These are phyloP conservation scores for Botrytis galanthina DNA, from an alignment of 2,329 filamentous ascomycete genomes.

Conservation along the genomic window DNA sequence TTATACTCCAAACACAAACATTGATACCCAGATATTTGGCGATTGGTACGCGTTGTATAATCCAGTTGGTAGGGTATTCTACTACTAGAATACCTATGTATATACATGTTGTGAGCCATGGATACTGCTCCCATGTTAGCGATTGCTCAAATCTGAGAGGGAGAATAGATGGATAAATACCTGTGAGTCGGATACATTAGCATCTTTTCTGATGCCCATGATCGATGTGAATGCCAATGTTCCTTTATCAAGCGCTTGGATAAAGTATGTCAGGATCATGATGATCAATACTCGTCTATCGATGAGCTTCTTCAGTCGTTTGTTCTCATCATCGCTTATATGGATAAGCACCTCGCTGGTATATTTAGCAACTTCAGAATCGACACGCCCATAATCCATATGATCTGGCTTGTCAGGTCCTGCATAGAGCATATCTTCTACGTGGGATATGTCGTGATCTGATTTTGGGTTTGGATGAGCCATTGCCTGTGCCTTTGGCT, in stretches of 20 bases:
- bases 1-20: conserved; percentile 16
- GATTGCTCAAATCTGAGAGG: conserved; percentile 50
- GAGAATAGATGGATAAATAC: conserved; percentile 48
- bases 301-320: conserved; percentile 61
- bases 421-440: conserved; percentile 6
- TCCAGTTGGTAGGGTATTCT: conserved; percentile 42
- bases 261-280: conserved; percentile 62
- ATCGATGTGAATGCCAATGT: conserved; percentile 35
- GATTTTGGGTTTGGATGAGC: not conserved
- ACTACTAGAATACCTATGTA: conserved; percentile 36
- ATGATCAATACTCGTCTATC: conserved; percentile 65
- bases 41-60: conserved; percentile 31
- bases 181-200: conserved; percentile 48
- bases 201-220: conserved; percentile 33
- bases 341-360: conserved; percentile 53
- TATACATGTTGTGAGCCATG: conserved; percentile 35
- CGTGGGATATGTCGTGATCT: conserved; percentile 2
- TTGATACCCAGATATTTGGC: conserved; percentile 17
- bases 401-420: conserved; percentile 44
- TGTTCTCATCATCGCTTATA: conserved; percentile 59
- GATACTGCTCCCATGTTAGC: conserved; percentile 24
- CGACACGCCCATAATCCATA: conserved; percentile 59
- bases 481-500: not conserved
- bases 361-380: conserved; percentile 71
- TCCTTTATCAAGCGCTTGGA: conserved; percentile 41